These are phyloP conservation scores for Blastocystis sp. DNA, from an alignment of 352 stramenopile genomes.

Conservation along the genomic window DNA sequence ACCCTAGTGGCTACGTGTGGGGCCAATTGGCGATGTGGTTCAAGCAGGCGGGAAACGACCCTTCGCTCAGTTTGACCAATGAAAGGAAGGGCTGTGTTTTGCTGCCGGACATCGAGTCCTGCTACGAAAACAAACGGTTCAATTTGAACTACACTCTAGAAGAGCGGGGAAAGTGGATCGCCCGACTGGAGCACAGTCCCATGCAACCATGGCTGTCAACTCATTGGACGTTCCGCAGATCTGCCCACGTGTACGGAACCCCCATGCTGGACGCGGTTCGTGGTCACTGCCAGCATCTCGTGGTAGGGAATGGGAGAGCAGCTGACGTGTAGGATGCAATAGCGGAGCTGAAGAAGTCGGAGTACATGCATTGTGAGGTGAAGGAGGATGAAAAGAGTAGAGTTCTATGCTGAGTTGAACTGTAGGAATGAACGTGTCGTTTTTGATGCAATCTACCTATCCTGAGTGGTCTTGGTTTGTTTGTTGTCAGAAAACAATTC, in stretches of 20 bases:
- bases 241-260: not conserved
- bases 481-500: not conserved
- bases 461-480: not conserved
- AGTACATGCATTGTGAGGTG: not conserved
- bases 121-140: slow-evolving; percentile 49
- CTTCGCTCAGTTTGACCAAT: slow-evolving; percentile 52
- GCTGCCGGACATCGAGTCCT: slow-evolving; percentile 63
- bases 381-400: not conserved
- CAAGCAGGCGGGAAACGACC: slow-evolving; percentile 64
- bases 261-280: slow-evolving; percentile 50
- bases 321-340: not conserved
- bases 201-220: not conserved
- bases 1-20: slow-evolving; percentile 63
- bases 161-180: not conserved
- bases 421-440: not conserved
- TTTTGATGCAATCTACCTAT: not conserved
- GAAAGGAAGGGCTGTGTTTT: slow-evolving; percentile 63
- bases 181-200: not conserved
- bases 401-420: not conserved
- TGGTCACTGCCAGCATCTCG: not conserved
- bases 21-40: slow-evolving; percentile 64
- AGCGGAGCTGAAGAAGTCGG: not conserved
- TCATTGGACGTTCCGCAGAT: slow-evolving; percentile 14
- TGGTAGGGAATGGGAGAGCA: not conserved
- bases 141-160: not conserved